Evolutionary conservation across 352 stramenopile genomes (phyloP).

Genomic region (Pythium phragmitis): DNA sequence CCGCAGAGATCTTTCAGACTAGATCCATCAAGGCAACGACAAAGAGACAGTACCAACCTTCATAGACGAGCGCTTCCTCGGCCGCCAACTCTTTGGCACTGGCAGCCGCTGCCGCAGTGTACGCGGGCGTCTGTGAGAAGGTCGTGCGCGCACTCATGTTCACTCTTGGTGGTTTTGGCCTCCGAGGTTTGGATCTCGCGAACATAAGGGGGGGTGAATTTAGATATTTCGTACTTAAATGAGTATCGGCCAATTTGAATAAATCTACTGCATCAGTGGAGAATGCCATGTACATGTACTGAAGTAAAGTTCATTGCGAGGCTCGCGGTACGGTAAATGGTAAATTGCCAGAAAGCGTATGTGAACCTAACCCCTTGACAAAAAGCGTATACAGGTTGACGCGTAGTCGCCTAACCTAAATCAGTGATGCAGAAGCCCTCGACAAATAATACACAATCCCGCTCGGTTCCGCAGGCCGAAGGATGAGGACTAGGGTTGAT

Average conservation of each 20-base stretch:
- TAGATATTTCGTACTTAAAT: conserved; percentile 27
- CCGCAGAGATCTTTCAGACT: neutral
- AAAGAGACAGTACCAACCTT: conserved; percentile 26
- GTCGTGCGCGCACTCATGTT: conserved; percentile 70
- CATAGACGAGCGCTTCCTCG: conserved; percentile 64
- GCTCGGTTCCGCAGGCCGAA: no score
- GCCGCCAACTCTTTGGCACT: conserved; percentile 49
- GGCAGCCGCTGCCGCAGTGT: conserved; percentile 32
- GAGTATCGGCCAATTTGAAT: neutral
- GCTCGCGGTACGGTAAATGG: no score
- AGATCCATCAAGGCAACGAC: neutral
- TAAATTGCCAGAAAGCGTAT: no score
- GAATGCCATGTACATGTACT: no score
- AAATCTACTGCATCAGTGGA: no score
- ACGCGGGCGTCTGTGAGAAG: conserved; percentile 74
- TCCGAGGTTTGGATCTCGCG: conserved; percentile 12
- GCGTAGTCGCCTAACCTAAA: no score
- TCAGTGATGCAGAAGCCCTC: no score
- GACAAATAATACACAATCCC: no score
- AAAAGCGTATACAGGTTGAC: no score
- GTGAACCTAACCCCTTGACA: no score
- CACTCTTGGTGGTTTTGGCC: neutral
- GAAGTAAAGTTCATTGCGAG: no score
- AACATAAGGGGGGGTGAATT: conserved; percentile 1
- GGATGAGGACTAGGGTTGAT: no score